Base-by-base conservation (phyloP, 2,329 filamentous ascomycete species). In the Curvularia verruculosa region DNA sequence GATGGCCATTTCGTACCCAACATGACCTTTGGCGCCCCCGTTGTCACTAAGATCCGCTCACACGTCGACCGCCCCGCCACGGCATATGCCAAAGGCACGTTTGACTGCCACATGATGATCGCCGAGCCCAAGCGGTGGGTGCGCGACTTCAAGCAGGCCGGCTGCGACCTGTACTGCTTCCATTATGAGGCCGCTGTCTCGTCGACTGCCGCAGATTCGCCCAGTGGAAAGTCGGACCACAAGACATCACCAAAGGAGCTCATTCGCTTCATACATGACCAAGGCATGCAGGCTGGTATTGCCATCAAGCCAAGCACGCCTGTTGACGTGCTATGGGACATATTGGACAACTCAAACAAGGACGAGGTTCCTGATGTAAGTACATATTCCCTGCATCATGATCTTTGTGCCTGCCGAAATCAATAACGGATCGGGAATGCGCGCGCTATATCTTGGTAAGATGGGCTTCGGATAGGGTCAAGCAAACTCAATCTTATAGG, bases 31-130 rank as follows among this genome's bases (percentile, higher is more conserved):
- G 95, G 95, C 58, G 88, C 94, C 19, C 93, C 94, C 5, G 92
- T 99, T 36, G 95, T 99, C 44, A 94, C 92, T 67, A 96, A 94
- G 82, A 95, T 99, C 70, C 88, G 95, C 61, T 83, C 85, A 44
- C 90, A 96, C 71, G 93, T 99, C 69, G 88, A 91, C 55, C 84
- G 84, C 66, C 93, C 92, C 3, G 82, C 83, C 39, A 81, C 84
- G 49, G 84, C 84, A 31, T 82, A 89, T 66, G 92, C 90, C 51
- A 90, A 88, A 68, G 95, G 95, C 60, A 98, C 94, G 13, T 99
- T 99, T 76, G 95, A 99, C 79, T 99, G 95, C 84, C 95, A 99
- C 80, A 98, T 99, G 95, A 99, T 99, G 95, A 96, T 99, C 75
- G 88, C 92, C 71, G 94, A 99, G 93, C 95, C 95, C 66, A 96